Evolutionary conservation across 768 basidiomycete species (phyloP).

Genomic region (Boletellus ananas): DNA sequence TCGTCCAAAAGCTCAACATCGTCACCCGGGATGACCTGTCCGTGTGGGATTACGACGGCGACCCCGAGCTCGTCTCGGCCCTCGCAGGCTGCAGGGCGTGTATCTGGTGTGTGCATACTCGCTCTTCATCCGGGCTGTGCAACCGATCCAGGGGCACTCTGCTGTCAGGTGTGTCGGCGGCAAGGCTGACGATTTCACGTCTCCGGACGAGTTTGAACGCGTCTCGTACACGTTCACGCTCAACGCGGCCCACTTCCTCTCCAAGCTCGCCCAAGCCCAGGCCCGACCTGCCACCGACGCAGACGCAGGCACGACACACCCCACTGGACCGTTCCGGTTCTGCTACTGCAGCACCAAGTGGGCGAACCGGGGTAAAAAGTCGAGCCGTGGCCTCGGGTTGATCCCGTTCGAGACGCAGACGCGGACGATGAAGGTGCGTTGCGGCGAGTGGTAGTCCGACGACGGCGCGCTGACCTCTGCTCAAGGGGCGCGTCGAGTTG

Average conservation of each 20-base stretch:
- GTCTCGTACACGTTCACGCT: slow-evolving; percentile 24
- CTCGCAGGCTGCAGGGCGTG: slow-evolving; percentile 23
- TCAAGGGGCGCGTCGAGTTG: slow-evolving; percentile 23
- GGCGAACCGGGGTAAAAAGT: slow-evolving; percentile 15
- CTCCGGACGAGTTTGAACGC: slow-evolving; percentile 24
- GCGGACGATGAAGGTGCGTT: slow-evolving; percentile 25
- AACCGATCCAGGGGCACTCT: too few species aligned
- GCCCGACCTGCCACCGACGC: neutral
- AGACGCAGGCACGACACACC: neutral
- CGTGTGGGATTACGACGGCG: slow-evolving; percentile 27
- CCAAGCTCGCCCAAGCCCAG: slow-evolving; percentile 13
- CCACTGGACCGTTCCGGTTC: slow-evolving; percentile 18
- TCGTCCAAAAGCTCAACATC: slow-evolving; percentile 20
- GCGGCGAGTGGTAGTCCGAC: too few species aligned
- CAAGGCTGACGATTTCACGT: slow-evolving; percentile 18
- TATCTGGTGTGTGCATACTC: slow-evolving; percentile 16
- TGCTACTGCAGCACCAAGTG: slow-evolving; percentile 27
- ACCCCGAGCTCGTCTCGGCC: slow-evolving; percentile 19
- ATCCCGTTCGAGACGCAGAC: slow-evolving; percentile 15
- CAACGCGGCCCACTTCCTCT: slow-evolving; percentile 22
- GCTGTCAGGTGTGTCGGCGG: slow-evolving; percentile 24
- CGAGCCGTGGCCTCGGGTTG: slow-evolving; percentile 5
- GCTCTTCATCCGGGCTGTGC: neutral
- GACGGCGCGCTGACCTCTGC: neutral
- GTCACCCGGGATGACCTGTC: slow-evolving; percentile 24